Evolutionary conservation across 305 asterid genomes (phyloP).

Genomic region (Fraxinus xanthoxyloides): DNA sequence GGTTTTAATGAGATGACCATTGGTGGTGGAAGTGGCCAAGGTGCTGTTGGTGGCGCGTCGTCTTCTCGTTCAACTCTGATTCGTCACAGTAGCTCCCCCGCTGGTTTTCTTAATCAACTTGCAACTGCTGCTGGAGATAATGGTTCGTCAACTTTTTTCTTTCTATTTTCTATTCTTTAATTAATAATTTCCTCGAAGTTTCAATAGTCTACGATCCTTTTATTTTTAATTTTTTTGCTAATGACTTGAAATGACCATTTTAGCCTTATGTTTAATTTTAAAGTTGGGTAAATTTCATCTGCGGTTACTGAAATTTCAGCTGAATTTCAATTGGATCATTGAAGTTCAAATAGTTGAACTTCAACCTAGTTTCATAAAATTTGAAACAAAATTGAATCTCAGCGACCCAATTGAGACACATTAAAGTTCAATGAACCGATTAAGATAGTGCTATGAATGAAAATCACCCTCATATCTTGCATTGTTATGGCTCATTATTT

Average conservation of each 20-base stretch:
- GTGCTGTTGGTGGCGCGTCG: constrained; percentile 16
- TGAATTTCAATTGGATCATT: neutral
- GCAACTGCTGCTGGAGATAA: constrained; percentile 49
- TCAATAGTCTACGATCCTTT: constrained; percentile 20
- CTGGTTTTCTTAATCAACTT: constrained; percentile 69
- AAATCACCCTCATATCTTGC: neutral
- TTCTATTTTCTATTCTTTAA: neutral
- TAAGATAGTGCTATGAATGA: neutral
- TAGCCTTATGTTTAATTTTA: constrained; percentile 11
- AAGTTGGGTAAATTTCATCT: neutral
- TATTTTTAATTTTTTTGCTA: neutral
- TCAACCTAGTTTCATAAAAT: neutral
- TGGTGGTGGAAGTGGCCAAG: constrained; percentile 2
- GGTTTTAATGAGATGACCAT: constrained; percentile 22
- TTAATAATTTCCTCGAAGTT: neutral
- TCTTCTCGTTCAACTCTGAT: constrained; percentile 42
- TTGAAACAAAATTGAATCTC: neutral
- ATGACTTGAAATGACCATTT: constrained; percentile 17
- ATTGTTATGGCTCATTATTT: neutral
- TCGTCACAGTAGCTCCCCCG: constrained; percentile 75
- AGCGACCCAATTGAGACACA: neutral
- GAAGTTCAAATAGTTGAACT: neutral
- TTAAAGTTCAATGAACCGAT: neutral
- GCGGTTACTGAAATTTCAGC: neutral
- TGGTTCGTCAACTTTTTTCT: constrained; percentile 40